These are phyloP conservation scores for Aspergillus sparsus DNA, from an alignment of 495 filamentous ascomycete species.

Conservation along the genomic window DNA sequence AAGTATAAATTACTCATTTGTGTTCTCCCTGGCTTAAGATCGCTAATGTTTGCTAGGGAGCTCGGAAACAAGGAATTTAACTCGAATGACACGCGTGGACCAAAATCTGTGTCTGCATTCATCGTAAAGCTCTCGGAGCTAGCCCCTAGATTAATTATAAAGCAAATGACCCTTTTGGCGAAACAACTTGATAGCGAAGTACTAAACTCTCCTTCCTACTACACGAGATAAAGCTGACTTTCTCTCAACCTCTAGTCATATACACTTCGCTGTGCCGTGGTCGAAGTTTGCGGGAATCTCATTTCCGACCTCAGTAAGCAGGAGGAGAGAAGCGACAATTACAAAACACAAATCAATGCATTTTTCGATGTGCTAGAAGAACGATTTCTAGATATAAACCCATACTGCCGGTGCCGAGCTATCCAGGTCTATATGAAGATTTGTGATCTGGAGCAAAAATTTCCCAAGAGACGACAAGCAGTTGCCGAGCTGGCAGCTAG, in stretches of 20 bases:
- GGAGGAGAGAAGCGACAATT: conserved; percentile 84
- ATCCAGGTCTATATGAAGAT: conserved; percentile 93
- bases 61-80: conserved; percentile 98
- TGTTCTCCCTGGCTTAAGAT: neutral
- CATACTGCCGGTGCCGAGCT: conserved; percentile 88
- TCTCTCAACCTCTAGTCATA: conserved; percentile 64
- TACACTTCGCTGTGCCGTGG: conserved; percentile 86
- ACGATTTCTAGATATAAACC: conserved; percentile 94
- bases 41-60: conserved; percentile 53
- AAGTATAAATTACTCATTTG: conserved; percentile 38
- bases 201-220: neutral
- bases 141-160: conserved; percentile 87
- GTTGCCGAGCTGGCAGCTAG: conserved; percentile 81
- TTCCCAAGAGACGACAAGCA: conserved; percentile 84
- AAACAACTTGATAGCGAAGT: conserved; percentile 96
- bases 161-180: conserved; percentile 91
- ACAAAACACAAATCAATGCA: conserved; percentile 89
- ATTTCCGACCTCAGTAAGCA: conserved; percentile 87
- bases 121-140: conserved; percentile 95
- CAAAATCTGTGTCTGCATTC: conserved; percentile 97
- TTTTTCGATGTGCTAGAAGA: conserved; percentile 98
- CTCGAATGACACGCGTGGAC: conserved; percentile 89
- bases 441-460: conserved; percentile 91
- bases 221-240: neutral
- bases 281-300: conserved; percentile 99